Base-by-base conservation (phyloP, 1,284 basidiomycete genomes). In the Golubevia sp. region DNA sequence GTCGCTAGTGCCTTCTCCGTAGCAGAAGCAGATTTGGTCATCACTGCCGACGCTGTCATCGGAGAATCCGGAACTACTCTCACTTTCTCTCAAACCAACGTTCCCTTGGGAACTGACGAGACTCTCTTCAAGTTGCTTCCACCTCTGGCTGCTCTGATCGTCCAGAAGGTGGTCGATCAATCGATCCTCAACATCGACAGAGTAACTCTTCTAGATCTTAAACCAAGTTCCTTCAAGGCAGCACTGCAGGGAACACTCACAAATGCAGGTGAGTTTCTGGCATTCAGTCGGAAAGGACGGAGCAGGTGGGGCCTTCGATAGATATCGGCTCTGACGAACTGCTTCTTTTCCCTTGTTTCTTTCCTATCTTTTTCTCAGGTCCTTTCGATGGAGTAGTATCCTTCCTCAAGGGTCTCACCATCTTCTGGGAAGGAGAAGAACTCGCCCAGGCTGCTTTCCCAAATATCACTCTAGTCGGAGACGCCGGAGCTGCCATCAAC, bases 81-180 rank as follows among this genome's bases (percentile, higher is more conserved):
- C 30, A 70, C 70, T 21, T 78, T 82, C 62, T 70, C 71, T 1
- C 80, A 82, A 64, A 59, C 62, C 49, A 61, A 78, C 48, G 80
- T 82, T 23, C 70, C 77, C 49, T 67, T 82, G 25, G 69, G 70
- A 48, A 76, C 72, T 44, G 79, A 81, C 52, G 63, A 71, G 1
- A 71, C 79, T 30, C 67, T 82, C 55, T 66, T 76, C 64, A 63
- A 64, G 50, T 69, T 82, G 2, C 66, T 82, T 5, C 79, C 80
- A 18, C 69, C 78, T 21, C 67, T 82, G 5, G 75, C 79, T 21
- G 60, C 63, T 51, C 80, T 79, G 23, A 81, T 82, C 56, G 80
- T 81, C 51, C 80, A 82, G 68, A 76, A 75, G 68, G 77, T 82
- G 49, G 73, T 82, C 55, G 80, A 82, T 66, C 68, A 70, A 20